Conservation (phyloP, 805 yeast genomes). For the Hyphopichia homilentoma region DNA sequence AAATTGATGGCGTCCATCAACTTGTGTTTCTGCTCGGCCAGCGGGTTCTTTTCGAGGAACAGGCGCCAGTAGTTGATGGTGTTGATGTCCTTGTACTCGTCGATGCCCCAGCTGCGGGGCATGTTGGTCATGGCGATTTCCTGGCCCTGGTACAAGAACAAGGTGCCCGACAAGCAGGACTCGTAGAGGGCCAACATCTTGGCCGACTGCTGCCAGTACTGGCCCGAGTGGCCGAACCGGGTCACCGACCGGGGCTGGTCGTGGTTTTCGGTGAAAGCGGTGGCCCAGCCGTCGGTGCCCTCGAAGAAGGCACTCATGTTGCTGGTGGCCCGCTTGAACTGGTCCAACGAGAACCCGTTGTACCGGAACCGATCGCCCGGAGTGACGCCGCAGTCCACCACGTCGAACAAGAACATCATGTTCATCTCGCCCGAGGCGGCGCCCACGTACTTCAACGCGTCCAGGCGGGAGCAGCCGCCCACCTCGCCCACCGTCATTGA, state of each 20-base stretch:
- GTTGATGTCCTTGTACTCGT: constrained; percentile 46
- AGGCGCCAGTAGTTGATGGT: constrained; percentile 34
- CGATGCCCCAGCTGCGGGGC: constrained; percentile 36
- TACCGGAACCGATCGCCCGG: constrained; percentile 27
- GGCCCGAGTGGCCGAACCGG: constrained; percentile 39
- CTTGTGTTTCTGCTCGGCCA: constrained; percentile 2
- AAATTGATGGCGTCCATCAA: constrained; percentile 26
- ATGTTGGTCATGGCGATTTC: constrained; percentile 49
- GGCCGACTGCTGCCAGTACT: constrained; percentile 31
- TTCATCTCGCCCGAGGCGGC: constrained; percentile 25
- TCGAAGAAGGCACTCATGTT: constrained; percentile 31
- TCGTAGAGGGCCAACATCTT: constrained; percentile 44
- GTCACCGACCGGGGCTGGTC: constrained; percentile 50
- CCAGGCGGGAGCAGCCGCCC: constrained; percentile 35
- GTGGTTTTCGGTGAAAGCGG: constrained; percentile 49
- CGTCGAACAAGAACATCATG: constrained; percentile 24
- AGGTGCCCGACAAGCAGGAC: constrained; percentile 43
- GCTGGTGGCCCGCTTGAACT: constrained; percentile 33
- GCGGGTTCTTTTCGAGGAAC: constrained; percentile 10
- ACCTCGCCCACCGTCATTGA: constrained; percentile 52
- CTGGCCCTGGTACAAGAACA: constrained; percentile 53
- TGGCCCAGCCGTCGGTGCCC: constrained; percentile 49
- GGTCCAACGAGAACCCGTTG: constrained; percentile 25
- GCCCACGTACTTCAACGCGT: constrained; percentile 34
- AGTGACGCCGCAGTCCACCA: constrained; percentile 28